Percentiles rank a stretch among this genome's conserved stretches.
Conservation (phyloP, 2,329 filamentous ascomycete species). For the Nigrospora sphaerica region DNA sequence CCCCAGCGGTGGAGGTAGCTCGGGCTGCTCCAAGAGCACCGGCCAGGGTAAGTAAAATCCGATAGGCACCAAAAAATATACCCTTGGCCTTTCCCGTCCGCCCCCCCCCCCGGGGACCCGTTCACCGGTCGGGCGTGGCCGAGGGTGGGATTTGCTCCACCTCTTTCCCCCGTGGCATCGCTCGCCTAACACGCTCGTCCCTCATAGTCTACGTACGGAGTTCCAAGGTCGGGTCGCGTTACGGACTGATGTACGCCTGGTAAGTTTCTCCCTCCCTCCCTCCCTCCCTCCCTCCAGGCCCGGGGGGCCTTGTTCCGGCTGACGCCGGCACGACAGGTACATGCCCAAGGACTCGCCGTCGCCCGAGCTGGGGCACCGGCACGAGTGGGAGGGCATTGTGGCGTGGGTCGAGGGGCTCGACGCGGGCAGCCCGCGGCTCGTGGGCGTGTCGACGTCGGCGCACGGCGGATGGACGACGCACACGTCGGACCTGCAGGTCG, state of each 20-base stretch:
- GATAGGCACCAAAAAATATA: no score
- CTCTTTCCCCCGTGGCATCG: no score
- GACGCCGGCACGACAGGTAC: slow-evolving; percentile 21
- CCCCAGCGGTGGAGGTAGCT: slow-evolving; percentile 15
- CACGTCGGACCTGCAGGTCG: slow-evolving; percentile 13
- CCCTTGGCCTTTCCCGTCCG: no score
- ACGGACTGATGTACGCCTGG: slow-evolving; percentile 25
- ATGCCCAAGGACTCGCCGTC: slow-evolving; percentile 33
- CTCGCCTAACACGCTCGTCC: no score
- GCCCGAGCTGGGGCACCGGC: slow-evolving; percentile 24
- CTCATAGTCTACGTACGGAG: slow-evolving; percentile 21
- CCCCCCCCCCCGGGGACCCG: no score
- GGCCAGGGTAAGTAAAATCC: slow-evolving; percentile 14
- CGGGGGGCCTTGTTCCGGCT: no score
- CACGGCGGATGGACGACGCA: slow-evolving; percentile 22
- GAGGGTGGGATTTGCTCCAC: no score
- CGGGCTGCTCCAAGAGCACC: slow-evolving; percentile 18
- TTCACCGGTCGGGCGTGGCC: no score
- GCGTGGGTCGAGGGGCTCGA: slow-evolving; percentile 22
- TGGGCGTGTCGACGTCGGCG: slow-evolving; percentile 21
- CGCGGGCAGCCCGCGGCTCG: slow-evolving; percentile 16
- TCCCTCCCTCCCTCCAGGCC: slow-evolving; percentile 2
- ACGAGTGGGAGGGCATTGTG: slow-evolving; percentile 28
- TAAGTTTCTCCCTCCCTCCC: slow-evolving; percentile 7
- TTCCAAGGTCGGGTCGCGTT: slow-evolving; percentile 15